Percentiles rank a stretch among this genome's conserved stretches.
Evolutionary conservation across 2,329 filamentous ascomycete species (phyloP).

Genomic region (Neopestalotiopsis clavispora): DNA sequence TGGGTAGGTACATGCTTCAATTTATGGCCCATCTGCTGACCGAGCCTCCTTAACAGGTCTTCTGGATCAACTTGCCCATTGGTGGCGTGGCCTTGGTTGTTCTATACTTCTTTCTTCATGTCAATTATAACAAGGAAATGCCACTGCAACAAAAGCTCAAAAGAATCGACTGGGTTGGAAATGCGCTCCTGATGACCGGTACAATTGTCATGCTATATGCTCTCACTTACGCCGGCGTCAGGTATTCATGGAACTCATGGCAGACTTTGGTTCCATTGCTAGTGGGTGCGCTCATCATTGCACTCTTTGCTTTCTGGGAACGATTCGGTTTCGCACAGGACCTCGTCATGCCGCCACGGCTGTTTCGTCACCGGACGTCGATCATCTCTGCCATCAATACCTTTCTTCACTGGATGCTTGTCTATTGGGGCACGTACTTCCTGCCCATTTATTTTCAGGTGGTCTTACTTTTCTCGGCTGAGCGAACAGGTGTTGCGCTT

Average conservation of each 20-base stretch:
- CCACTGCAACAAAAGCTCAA: slow-evolving; percentile 17
- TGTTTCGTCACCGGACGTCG: slow-evolving; percentile 50
- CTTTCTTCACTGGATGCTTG: slow-evolving; percentile 42
- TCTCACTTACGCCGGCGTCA: slow-evolving; percentile 32
- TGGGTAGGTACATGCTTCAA: too few species aligned
- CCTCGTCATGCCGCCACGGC: slow-evolving; percentile 42
- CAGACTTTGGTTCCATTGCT: slow-evolving; percentile 22
- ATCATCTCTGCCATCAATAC: slow-evolving; percentile 35
- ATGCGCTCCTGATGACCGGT: slow-evolving; percentile 33
- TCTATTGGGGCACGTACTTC: slow-evolving; percentile 42
- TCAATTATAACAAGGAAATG: slow-evolving; percentile 7
- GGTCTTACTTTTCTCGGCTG: slow-evolving; percentile 51
- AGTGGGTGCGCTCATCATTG: slow-evolving; percentile 14
- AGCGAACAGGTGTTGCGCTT: slow-evolving; percentile 33
- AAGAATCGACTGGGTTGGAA: slow-evolving; percentile 41
- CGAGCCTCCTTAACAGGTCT: slow-evolving; percentile 26
- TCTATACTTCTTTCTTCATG: slow-evolving; percentile 36
- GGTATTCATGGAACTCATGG: slow-evolving; percentile 24
- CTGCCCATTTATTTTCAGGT: slow-evolving; percentile 64
- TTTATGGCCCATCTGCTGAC: too few species aligned
- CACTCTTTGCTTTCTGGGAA: background rate
- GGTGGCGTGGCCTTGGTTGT: slow-evolving; percentile 31
- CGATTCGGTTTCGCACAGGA: background rate
- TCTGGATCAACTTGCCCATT: slow-evolving; percentile 40
- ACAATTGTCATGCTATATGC: slow-evolving; percentile 32